A percentile compares a stretch with the other conserved stretches of the same genome.
phyloP scores from a whole-genome alignment of 805 yeast genomes.

The Kuraishia piskuri region DNA sequence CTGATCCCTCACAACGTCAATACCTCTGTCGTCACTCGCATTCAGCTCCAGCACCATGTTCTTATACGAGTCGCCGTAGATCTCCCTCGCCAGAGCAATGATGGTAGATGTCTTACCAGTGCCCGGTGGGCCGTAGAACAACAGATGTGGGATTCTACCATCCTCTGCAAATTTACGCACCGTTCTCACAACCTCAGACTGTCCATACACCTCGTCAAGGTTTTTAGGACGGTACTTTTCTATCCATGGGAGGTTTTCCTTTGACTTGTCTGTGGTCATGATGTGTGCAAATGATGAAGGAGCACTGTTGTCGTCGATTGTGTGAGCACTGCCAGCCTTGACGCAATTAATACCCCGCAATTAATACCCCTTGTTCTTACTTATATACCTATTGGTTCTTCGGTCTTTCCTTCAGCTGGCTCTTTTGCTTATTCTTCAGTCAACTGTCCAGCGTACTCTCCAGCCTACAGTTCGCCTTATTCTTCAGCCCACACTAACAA shows the following conservation, averaged over 20 bases:
- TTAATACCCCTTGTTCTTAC: no score
- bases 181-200: conserved; percentile 76
- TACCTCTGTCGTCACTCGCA: conserved; percentile 97
- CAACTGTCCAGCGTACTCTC: no score
- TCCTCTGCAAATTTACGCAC: conserved; percentile 77
- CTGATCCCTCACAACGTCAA: conserved; percentile 95
- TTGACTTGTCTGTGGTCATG: background rate
- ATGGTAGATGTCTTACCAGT: conserved; percentile 90
- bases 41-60: conserved; percentile 92
- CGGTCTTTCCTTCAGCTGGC: no score
- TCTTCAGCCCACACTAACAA: no score
- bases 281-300: no score
- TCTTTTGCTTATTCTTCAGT: no score
- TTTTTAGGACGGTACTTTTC: conserved; percentile 89
- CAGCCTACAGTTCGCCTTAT: no score
- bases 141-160: conserved; percentile 80
- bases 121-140: conserved; percentile 95
- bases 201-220: conserved; percentile 87
- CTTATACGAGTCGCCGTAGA: conserved; percentile 71
- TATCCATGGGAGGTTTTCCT: conserved; percentile 35
- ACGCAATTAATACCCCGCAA: no score
- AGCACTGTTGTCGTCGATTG: no score
- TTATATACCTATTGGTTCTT: no score
- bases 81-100: conserved; percentile 77
- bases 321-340: no score